Percentiles rank a stretch among this genome's conserved stretches.
phyloP scores from a whole-genome alignment of 2,329 filamentous ascomycete genomes.

The Aspergillus pseudonomiae region DNA sequence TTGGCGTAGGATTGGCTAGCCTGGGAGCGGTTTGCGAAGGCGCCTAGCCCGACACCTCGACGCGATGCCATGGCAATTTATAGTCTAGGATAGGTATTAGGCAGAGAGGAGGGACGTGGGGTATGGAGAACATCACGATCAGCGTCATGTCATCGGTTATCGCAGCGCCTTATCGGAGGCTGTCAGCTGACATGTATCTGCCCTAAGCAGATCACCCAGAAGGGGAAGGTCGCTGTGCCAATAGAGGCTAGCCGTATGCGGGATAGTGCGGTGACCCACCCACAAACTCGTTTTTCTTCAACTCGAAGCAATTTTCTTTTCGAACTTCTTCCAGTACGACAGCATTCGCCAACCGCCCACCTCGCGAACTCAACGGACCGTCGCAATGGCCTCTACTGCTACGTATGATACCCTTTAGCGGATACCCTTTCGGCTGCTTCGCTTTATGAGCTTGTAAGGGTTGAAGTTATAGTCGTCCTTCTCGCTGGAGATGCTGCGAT shows the following conservation, averaged over 20 bases:
- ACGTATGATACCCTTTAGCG: constrained; percentile 57
- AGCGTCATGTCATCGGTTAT: not conserved
- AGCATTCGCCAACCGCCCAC: constrained; percentile 42
- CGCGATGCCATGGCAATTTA: constrained; percentile 46
- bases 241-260: constrained; percentile 10
- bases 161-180: constrained; percentile 14
- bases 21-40: constrained; percentile 82
- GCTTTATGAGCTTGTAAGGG: constrained; percentile 50
- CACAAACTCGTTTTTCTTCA: constrained; percentile 38
- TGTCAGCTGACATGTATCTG: constrained; percentile 25
- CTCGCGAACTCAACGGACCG: constrained; percentile 47
- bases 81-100: not conserved
- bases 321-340: constrained; percentile 30
- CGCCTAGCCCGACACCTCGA: constrained; percentile 80
- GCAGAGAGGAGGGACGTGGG: not conserved
- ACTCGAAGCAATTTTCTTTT: constrained; percentile 22
- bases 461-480: constrained; percentile 78
- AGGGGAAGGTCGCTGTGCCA: not conserved
- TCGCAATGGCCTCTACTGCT: constrained; percentile 64
- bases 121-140: not conserved
- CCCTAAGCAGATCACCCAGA: constrained; percentile 24
- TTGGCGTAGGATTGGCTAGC: constrained; percentile 87
- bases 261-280: constrained; percentile 29
- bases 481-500: constrained; percentile 68
- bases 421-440: constrained; percentile 39